Evolutionary conservation across 129 eudicot species (phyloP).

Genomic region (Mikania micrantha): DNA sequence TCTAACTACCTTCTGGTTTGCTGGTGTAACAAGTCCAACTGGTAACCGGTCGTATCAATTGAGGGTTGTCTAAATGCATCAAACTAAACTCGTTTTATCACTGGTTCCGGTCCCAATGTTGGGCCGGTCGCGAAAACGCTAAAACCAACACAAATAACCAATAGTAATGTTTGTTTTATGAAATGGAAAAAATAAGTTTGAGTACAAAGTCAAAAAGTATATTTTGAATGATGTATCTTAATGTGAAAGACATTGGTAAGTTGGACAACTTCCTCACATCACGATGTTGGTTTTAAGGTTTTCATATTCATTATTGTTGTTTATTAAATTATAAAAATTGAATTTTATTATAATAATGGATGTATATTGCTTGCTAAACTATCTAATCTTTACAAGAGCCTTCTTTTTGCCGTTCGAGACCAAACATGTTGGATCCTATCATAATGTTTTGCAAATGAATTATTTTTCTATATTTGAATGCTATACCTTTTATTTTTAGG

Average conservation of each 20-base stretch:
- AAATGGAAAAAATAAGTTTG: not conserved
- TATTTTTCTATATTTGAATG: no score
- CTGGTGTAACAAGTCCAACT: no score
- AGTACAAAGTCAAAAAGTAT: not conserved
- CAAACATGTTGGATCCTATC: slow-evolving; percentile 29
- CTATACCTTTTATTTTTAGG: no score
- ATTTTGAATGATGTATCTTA: slow-evolving; percentile 13
- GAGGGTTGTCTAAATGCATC: no score
- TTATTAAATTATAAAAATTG: not conserved
- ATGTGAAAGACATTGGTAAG: slow-evolving; percentile 10
- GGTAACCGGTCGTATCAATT: no score
- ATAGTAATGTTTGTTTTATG: not conserved
- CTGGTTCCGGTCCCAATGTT: no score
- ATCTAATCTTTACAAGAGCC: slow-evolving; percentile 14
- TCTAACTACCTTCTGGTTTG: no score
- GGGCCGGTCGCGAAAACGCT: no score
- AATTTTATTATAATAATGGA: not conserved
- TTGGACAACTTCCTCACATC: slow-evolving; percentile 5
- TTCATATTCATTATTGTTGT: slow-evolving; percentile 17
- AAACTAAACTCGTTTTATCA: no score
- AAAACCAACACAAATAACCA: no score
- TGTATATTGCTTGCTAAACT: slow-evolving; percentile 22
- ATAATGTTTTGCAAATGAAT: not conserved
- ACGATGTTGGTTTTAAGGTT: slow-evolving; percentile 33
- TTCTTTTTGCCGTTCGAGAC: slow-evolving; percentile 19